Evolutionary conservation across 2,329 filamentous ascomycete genomes (phyloP).

Genomic region (Ciborinia camelliae): DNA sequence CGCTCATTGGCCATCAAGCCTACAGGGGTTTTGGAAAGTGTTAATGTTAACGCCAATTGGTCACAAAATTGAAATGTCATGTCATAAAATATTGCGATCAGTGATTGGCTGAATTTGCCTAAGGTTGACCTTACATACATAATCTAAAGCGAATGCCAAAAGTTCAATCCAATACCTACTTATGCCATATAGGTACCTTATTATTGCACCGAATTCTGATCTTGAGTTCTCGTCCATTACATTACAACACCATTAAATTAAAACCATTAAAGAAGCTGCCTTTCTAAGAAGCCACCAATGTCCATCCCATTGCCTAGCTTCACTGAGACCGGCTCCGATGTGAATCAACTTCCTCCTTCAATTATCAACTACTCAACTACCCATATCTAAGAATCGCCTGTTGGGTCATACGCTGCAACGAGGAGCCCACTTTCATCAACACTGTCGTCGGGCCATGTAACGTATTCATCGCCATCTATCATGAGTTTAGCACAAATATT

Average conservation of each 20-base stretch:
- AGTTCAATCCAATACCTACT: no score
- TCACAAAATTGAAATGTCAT: not conserved
- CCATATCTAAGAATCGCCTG: not conserved
- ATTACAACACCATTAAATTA: not conserved
- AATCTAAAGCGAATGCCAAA: not conserved
- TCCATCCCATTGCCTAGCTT: no score
- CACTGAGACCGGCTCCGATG: no score
- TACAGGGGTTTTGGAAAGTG: not conserved
- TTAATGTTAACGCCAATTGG: not conserved
- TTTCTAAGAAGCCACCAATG: not conserved
- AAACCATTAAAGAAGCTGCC: no score
- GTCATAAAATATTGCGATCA: not conserved
- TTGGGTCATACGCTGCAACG: not conserved
- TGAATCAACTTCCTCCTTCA: not conserved
- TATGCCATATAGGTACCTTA: no score
- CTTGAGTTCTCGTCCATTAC: not conserved
- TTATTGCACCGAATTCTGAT: not conserved
- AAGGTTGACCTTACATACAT: no score
- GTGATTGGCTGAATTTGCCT: not conserved
- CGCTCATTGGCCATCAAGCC: not conserved
- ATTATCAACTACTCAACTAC: no score
- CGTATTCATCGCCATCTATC: constrained; percentile 9
- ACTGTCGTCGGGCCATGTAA: constrained; percentile 10
- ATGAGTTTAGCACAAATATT: not conserved
- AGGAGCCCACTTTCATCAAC: not conserved